These are phyloP conservation scores for Leccinum pellstonianum DNA, from an alignment of 768 basidiomycete genomes.

Conservation along the genomic window DNA sequence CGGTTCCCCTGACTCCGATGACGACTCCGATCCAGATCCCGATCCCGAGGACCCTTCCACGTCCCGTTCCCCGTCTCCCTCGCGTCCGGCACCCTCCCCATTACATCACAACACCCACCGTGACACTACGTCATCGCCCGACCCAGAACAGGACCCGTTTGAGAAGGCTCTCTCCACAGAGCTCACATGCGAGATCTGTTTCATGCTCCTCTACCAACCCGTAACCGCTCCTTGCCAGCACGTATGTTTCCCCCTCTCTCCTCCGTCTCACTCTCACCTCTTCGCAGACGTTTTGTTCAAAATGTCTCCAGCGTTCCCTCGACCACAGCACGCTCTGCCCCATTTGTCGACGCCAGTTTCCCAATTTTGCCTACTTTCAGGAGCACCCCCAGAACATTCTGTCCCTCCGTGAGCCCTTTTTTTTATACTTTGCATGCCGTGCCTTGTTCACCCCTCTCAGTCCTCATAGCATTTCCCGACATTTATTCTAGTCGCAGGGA, in stretches of 20 bases:
- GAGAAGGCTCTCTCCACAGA: conserved; percentile 64
- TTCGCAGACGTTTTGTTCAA: conserved; percentile 81
- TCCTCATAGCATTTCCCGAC: conserved; percentile 68
- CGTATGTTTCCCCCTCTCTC: conserved; percentile 44
- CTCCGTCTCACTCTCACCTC: conserved; percentile 12
- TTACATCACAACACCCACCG: conserved; percentile 29
- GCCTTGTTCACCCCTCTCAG: conserved; percentile 34
- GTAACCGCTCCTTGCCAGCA: conserved; percentile 96
- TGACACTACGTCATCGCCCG: conserved; percentile 29
- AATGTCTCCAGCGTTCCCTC: conserved; percentile 85
- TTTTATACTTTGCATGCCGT: conserved; percentile 1
- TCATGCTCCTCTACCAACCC: conserved; percentile 77
- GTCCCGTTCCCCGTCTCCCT: background rate
- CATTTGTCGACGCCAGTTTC: conserved; percentile 78
- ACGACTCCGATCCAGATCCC: conserved; percentile 27
- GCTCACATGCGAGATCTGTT: conserved; percentile 91
- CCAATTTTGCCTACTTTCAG: conserved; percentile 74
- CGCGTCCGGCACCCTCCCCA: conserved; percentile 14
- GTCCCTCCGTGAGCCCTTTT: conserved; percentile 54
- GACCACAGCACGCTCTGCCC: conserved; percentile 86
- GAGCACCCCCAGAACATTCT: conserved; percentile 77
- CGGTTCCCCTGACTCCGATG: conserved; percentile 28
- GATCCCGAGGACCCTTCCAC: conserved; percentile 30
- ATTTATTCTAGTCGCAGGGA: conserved; percentile 62
- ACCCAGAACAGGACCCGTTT: conserved; percentile 36